These are phyloP conservation scores for Exophiala alcalophila DNA, from an alignment of 2,329 filamentous ascomycete species.

Conservation along the genomic window DNA sequence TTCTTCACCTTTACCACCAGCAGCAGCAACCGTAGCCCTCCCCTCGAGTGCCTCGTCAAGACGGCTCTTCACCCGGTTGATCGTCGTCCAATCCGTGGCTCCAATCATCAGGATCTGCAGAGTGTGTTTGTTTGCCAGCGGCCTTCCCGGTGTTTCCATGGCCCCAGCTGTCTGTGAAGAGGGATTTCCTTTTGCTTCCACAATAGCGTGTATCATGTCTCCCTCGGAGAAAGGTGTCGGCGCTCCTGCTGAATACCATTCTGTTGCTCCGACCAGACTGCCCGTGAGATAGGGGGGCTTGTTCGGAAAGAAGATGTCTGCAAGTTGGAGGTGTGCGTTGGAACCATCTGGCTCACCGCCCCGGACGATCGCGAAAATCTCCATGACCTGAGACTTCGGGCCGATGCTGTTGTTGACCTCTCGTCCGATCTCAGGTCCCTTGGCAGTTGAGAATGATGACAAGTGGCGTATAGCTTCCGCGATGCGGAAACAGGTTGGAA, in stretches of 20 bases:
- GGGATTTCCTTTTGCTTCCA: neutral
- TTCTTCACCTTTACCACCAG: no score
- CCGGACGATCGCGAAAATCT: conserved; percentile 4
- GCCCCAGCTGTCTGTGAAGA: no score
- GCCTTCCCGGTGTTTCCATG: no score
- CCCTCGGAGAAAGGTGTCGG: no score
- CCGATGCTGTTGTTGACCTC: neutral
- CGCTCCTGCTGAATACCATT: neutral
- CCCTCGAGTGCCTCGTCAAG: neutral
- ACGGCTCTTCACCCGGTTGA: neutral
- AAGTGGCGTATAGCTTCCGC: conserved; percentile 5
- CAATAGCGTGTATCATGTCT: no score
- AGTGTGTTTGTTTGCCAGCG: neutral
- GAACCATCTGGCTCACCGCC: neutral
- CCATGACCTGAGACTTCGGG: neutral
- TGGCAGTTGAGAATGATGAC: conserved; percentile 3
- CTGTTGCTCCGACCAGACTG: no score
- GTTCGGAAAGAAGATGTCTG: conserved; percentile 20
- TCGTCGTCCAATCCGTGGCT: neutral
- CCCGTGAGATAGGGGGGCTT: conserved; percentile 15
- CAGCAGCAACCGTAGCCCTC: no score
- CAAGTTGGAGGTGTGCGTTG: neutral
- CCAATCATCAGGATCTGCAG: neutral
- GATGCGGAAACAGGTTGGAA: conserved; percentile 8
- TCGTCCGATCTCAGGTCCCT: no score